Evolutionary conservation across 1,284 basidiomycete species (phyloP).

Genomic region (Pseudozyma flocculosa): DNA sequence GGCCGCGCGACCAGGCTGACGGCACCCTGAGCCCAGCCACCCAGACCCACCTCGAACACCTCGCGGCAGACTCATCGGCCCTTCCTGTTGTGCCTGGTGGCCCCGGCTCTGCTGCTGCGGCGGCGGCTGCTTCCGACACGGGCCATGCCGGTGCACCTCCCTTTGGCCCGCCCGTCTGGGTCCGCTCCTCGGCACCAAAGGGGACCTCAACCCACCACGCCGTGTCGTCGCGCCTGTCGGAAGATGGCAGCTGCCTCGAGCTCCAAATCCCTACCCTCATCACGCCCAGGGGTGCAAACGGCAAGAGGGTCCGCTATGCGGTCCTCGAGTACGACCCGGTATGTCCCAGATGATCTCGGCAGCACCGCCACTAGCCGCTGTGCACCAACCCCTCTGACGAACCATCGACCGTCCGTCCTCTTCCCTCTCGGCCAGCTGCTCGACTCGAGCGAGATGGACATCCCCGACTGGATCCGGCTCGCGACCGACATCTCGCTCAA

Average conservation of each 20-base stretch:
- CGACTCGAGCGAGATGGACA: constrained; percentile 77
- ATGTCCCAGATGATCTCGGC: neutral
- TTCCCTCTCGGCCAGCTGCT: too few species aligned
- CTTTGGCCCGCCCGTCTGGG: constrained; percentile 32
- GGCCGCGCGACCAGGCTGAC: neutral
- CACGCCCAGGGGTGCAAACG: constrained; percentile 34
- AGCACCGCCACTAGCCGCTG: too few species aligned
- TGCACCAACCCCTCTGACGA: too few species aligned
- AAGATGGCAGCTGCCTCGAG: constrained; percentile 37
- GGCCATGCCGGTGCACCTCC: constrained; percentile 15
- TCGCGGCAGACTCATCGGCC: constrained; percentile 14
- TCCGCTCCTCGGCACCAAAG: constrained; percentile 36
- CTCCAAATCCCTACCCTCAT: constrained; percentile 46
- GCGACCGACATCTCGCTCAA: constrained; percentile 88
- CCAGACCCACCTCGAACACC: constrained; percentile 19
- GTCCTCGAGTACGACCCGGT: constrained; percentile 53
- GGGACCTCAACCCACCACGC: constrained; percentile 44
- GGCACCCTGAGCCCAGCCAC: constrained; percentile 14
- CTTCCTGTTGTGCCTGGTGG: too few species aligned
- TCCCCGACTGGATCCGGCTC: constrained; percentile 80
- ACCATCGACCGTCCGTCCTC: too few species aligned
- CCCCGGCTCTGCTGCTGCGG: too few species aligned
- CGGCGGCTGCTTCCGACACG: too few species aligned
- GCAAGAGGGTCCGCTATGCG: constrained; percentile 39
- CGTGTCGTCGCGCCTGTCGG: constrained; percentile 16